These are phyloP conservation scores for Hypholoma sublateritium DNA, from an alignment of 768 basidiomycete species.

Conservation along the genomic window DNA sequence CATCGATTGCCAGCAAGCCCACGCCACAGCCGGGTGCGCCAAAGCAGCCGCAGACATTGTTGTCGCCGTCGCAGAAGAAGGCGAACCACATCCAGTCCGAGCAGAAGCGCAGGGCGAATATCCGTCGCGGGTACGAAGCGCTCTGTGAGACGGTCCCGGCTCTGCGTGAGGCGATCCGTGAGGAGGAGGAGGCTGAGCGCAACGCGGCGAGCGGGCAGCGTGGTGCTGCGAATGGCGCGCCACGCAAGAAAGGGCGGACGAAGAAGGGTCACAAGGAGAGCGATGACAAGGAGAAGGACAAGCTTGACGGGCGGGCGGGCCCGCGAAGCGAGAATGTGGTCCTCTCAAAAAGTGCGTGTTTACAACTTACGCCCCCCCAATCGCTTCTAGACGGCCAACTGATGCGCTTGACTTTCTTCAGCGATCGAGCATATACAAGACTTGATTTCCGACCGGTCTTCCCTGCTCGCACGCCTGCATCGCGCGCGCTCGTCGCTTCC, in stretches of 20 bases:
- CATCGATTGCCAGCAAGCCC: background rate
- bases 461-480: conserved; percentile 57
- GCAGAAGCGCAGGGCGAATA: conserved; percentile 91
- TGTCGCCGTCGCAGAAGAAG: conserved; percentile 86
- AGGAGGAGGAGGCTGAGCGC: conserved; percentile 61
- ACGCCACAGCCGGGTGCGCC: background rate
- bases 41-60: conserved; percentile 38
- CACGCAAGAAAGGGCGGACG: conserved; percentile 29
- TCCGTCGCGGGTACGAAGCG: conserved; percentile 85
- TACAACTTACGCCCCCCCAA: too few relatives aligned
- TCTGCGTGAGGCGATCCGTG: conserved; percentile 74
- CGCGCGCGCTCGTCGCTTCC: conserved; percentile 58
- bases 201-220: conserved; percentile 17
- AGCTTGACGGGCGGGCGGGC: conserved; percentile 81
- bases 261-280: conserved; percentile 42
- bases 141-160: conserved; percentile 84
- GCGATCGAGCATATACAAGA: conserved; percentile 85
- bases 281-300: conserved; percentile 55
- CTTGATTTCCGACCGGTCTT: conserved; percentile 59
- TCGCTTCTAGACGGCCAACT: background rate
- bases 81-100: conserved; percentile 93
- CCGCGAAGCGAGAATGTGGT: conserved; percentile 92
- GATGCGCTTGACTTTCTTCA: conserved; percentile 27
- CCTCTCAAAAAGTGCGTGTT: conserved; percentile 75
- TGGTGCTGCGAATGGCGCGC: conserved; percentile 19